Percentiles rank a stretch among this genome's conserved stretches.
These are phyloP conservation scores for Wickerhamomyces alni DNA, from an alignment of 805 yeast species.

Conservation along the genomic window DNA sequence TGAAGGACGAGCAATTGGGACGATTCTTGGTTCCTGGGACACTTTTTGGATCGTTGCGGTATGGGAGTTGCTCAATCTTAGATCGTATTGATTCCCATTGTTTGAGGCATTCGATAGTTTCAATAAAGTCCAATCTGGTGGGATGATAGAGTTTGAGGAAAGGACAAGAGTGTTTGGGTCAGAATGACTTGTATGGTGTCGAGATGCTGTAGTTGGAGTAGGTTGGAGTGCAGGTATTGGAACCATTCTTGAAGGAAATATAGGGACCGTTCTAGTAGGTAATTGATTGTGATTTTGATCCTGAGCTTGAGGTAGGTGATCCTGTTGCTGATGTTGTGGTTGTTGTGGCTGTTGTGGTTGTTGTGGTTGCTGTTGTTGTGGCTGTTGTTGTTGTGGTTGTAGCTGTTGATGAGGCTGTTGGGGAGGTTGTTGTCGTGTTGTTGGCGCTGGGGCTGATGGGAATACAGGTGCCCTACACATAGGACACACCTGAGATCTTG, in stretches of 20 bases:
- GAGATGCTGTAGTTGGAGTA: neutral
- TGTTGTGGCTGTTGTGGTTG: neutral
- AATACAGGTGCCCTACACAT: constrained; percentile 75
- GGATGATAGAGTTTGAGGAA: constrained; percentile 11
- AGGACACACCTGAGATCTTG: constrained; percentile 89
- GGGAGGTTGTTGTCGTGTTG: constrained; percentile 4
- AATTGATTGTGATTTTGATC: neutral
- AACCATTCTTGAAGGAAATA: neutral
- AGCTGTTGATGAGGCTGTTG: neutral
- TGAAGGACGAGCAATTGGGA: neutral
- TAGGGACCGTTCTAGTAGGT: neutral
- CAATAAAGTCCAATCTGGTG: constrained; percentile 23
- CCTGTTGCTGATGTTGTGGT: neutral
- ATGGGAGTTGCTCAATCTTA: constrained; percentile 8
- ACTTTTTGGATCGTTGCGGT: constrained; percentile 10
- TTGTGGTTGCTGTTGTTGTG: constrained; percentile 1
- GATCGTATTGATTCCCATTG: constrained; percentile 7
- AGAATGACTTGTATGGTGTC: neutral
- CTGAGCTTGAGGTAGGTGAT: no score
- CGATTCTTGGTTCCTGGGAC: neutral
- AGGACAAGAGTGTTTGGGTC: constrained; percentile 2
- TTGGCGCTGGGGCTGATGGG: no score
- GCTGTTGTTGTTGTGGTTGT: constrained; percentile 1
- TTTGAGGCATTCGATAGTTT: constrained; percentile 12
- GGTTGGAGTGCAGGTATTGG: neutral